Conservation (phyloP, 1,284 basidiomycete species). For the Porogramme epimiltina region DNA sequence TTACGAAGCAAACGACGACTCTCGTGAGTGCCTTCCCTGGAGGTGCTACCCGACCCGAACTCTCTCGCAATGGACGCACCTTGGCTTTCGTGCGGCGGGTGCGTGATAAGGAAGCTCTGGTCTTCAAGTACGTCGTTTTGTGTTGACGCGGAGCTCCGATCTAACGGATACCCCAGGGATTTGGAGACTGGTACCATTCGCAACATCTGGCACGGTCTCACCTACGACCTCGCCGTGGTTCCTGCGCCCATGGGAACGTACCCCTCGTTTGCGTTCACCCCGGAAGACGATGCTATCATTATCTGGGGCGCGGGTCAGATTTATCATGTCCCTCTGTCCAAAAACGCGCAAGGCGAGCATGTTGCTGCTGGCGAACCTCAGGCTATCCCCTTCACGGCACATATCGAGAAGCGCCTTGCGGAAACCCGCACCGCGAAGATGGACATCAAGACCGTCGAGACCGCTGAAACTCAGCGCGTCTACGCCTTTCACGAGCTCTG, state of each 20-base stretch:
- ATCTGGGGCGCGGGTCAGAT: conserved; percentile 77
- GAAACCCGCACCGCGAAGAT: conserved; percentile 52
- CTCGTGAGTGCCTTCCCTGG: conserved; percentile 62
- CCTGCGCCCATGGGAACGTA: conserved; percentile 78
- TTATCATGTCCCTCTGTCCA: conserved; percentile 54
- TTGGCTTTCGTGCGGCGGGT: conserved; percentile 74
- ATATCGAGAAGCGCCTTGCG: conserved; percentile 63
- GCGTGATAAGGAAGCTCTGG: conserved; percentile 70
- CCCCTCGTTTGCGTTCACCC: conserved; percentile 70
- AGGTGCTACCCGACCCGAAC: conserved; percentile 69
- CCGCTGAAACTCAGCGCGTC: conserved; percentile 53
- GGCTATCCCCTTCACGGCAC: conserved; percentile 59
- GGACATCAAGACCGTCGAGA: conserved; percentile 55
- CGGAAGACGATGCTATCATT: conserved; percentile 60
- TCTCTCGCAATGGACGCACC: conserved; percentile 68
- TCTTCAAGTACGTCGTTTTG: conserved; percentile 59
- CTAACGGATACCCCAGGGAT: conserved; percentile 43
- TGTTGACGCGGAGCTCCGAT: background rate
- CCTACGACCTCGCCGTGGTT: conserved; percentile 60
- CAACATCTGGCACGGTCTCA: conserved; percentile 67
- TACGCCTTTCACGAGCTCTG: conserved; percentile 62
- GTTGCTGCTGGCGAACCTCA: conserved; percentile 42
- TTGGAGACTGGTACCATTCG: conserved; percentile 62
- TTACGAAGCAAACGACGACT: conserved; percentile 48
- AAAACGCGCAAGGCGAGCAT: conserved; percentile 52